phyloP scores from a whole-genome alignment of 1,284 basidiomycete species.

The Rhodotorula sp. region DNA sequence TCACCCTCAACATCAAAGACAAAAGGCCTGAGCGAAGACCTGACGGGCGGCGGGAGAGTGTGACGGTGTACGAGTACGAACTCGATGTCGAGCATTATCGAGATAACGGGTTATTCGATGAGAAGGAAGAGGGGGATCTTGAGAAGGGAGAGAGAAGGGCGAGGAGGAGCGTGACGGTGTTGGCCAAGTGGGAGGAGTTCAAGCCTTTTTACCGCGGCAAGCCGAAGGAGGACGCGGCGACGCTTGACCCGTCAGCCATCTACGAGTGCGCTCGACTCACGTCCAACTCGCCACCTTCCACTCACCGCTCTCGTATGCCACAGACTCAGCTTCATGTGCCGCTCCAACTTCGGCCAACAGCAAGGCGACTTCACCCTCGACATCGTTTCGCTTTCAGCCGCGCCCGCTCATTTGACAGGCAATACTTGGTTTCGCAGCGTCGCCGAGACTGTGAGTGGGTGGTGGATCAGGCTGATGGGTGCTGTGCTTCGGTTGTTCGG shows the following conservation, averaged over 20 bases:
- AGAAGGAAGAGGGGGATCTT: conserved; percentile 1
- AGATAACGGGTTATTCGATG: conserved; percentile 42
- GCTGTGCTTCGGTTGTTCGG: no score
- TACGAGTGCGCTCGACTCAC: conserved; percentile 40
- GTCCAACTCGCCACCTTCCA: not conserved
- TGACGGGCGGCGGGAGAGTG: conserved; percentile 51
- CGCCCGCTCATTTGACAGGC: not conserved
- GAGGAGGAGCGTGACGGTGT: conserved; percentile 27
- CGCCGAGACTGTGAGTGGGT: not conserved
- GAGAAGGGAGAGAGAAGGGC: not conserved
- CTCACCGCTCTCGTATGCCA: not conserved
- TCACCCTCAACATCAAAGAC: conserved; percentile 53
- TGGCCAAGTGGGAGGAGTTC: conserved; percentile 51
- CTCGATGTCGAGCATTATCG: conserved; percentile 45
- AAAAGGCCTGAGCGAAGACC: conserved; percentile 45
- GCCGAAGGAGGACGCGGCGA: conserved; percentile 41
- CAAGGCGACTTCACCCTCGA: conserved; percentile 49
- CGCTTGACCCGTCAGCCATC: conserved; percentile 46
- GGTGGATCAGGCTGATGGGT: not conserved
- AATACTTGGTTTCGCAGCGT: not conserved
- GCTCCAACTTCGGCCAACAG: conserved; percentile 51
- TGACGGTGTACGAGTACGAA: conserved; percentile 52
- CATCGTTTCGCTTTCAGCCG: conserved; percentile 40
- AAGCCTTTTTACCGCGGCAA: conserved; percentile 53
- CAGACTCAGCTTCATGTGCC: conserved; percentile 50